Evolutionary conservation across 2,329 filamentous ascomycete species (phyloP), one percentile per base, ranked within the genome.

Genomic region (Alternaria dauci): DNA sequence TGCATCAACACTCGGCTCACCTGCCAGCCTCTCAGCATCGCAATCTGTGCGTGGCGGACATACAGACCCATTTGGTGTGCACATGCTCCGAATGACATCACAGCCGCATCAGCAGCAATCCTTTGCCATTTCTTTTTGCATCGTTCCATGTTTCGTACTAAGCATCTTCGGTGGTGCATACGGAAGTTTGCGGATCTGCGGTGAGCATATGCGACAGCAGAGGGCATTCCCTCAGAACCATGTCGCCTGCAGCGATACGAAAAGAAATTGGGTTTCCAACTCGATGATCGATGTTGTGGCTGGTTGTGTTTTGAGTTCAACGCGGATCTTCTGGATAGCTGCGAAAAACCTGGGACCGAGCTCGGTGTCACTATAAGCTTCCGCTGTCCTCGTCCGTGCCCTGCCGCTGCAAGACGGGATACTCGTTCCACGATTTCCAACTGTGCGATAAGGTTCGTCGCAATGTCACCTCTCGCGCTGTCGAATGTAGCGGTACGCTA

Each of bases 101-200:
- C 11, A 16, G 36, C 3, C 26, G 46, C 46, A 50, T 50, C 32
- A 38, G 23, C 36, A n/a, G 20, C n/a, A 32, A 50, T 50, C 20
- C 46, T 50, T 25, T 12, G 32, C 46, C 12, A n/a, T 50, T 50
- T 23, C 46, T 50, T 50, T 50, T 50, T 50, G 46, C 20, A 14
- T 38, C 8, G 46, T 50, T 50, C 46, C 46, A 50, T 50, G 46
- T 50, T 50, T 50, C 46, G 32, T 8, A 32, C 46, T 20, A 30
- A 26, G 32, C 34, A 34, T 26, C 9, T 30, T 30, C 11, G 32
- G 30, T 12, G 16, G 46, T 50, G 23, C 46, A 26, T 38, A 38
- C 46, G 46, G 46, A 50, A 38, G 32, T 50, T 50, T 50, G 46
- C 46, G 46, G 30, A 50, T 50, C 46, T 34, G 46, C 46, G 8